Evolutionary conservation across 345 rosid genomes (phyloP), one percentile per base, ranked within the genome.

Genomic region (Eucalyptus coolabah): DNA sequence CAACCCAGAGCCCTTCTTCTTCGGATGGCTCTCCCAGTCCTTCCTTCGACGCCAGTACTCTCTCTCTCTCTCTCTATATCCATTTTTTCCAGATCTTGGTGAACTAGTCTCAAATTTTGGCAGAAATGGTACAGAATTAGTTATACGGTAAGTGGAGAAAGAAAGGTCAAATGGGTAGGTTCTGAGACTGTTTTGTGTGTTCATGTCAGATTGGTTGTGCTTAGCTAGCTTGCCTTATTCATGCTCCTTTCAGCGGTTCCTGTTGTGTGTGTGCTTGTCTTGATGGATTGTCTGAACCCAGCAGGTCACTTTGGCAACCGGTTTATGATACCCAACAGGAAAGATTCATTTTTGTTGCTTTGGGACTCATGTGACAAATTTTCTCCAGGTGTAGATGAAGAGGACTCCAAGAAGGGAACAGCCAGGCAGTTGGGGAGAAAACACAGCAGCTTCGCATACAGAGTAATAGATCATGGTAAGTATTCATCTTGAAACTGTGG

Each of bases 391-490:
- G 87, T 88, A 88, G 93, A 72, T 51, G 81, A 83, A 60, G 93
- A 19, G 30, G 88, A 85, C 40, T 44, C 89, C 50, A 89, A 89
- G 81, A 80, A 51, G 44, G 85, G 88, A 16, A 14, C 44, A 21
- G 50, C 28, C 77, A 91, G 88, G 87, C 88, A 37, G 16, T 42
- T 87, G 28, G 89, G 50, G 72, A 90, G 87, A 65, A 93, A 90
- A 89, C 40, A 83, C 85, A 32, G 83, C 53, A 90, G 89, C 85
- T 92, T 89, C 59, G 92, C 90, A 12, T 63, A 44, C 90, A 83
- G 94, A 81, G 88, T 93, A 56, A 17, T 89, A 2, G 93, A 93
- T 50, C 94, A 93, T 81, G 93, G 94, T 93, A 89, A 81, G 16
- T 12, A 37, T 53, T n/a, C 72, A 16, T 34, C 86, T 88, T 51